phyloP scores from a whole-genome alignment of 192 early-diverging fungal genomes.

The Coemansia pectinata region DNA sequence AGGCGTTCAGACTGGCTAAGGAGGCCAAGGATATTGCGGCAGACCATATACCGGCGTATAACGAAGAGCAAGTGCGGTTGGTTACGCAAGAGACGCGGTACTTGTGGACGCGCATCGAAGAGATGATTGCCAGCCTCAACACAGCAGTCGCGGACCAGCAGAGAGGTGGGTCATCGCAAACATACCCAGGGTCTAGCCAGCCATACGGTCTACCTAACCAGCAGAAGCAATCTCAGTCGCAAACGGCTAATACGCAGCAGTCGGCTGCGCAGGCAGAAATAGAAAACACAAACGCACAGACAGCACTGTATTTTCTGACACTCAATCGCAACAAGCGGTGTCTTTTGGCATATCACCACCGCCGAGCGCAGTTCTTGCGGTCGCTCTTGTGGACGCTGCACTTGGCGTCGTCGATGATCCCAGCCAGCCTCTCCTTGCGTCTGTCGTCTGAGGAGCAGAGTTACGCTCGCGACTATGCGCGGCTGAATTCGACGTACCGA shows the following conservation, averaged over 20 bases:
- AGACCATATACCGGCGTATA: constrained; percentile 75
- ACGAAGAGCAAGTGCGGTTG: constrained; percentile 75
- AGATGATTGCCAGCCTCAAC: constrained; percentile 44
- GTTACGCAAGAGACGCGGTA: constrained; percentile 78
- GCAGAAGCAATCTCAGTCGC: constrained; percentile 7
- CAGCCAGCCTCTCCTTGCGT: constrained; percentile 10
- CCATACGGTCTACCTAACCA: background rate
- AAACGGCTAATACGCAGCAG: constrained; percentile 1
- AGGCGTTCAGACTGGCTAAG: constrained; percentile 73
- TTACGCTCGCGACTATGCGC: constrained; percentile 60
- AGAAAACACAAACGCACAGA: constrained; percentile 36
- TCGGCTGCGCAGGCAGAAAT: constrained; percentile 5
- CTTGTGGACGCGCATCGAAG: constrained; percentile 58
- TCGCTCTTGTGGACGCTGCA: constrained; percentile 59
- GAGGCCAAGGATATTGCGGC: constrained; percentile 74
- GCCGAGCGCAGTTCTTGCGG: constrained; percentile 68
- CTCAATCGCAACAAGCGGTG: constrained; percentile 82
- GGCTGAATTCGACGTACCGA: constrained; percentile 65
- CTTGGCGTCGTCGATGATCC: constrained; percentile 43
- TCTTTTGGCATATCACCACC: constrained; percentile 85
- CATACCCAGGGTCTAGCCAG: constrained; percentile 13
- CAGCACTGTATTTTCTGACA: constrained; percentile 38
- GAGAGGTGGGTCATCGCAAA: background rate
- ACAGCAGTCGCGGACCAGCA: constrained; percentile 11
- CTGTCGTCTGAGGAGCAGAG: constrained; percentile 42